Evolutionary conservation across 108 stramenopile genomes (phyloP).

Genomic region (Fragilaria crotonensis): DNA sequence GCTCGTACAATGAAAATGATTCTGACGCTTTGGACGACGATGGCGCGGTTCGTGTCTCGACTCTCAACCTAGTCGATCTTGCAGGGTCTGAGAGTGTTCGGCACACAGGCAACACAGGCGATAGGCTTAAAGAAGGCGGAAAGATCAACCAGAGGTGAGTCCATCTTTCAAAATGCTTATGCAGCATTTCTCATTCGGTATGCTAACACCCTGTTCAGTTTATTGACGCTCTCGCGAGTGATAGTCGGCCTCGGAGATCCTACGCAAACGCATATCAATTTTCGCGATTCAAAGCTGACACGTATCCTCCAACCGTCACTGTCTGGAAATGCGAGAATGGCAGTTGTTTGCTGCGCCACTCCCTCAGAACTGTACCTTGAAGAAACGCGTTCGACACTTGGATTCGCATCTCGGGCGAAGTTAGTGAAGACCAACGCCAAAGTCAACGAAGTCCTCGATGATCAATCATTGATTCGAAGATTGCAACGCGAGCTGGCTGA

Average conservation of each 20-base stretch:
- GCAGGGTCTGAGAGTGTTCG: conserved; percentile 91
- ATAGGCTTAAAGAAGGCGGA: conserved; percentile 96
- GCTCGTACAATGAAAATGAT: conserved; percentile 7
- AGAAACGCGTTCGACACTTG: conserved; percentile 95
- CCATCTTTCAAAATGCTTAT: no score
- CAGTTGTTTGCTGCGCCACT: conserved; percentile 85
- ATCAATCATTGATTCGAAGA: conserved; percentile 55
- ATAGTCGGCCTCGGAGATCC: conserved; percentile 94
- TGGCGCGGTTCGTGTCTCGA: conserved; percentile 72
- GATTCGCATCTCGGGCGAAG: conserved; percentile 98
- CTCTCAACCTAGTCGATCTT: conserved; percentile 85
- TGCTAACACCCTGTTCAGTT: conserved; percentile 27
- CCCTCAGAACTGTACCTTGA: conserved; percentile 98
- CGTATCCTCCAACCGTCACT: conserved; percentile 96
- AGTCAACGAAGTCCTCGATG: conserved; percentile 92
- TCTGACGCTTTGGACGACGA: conserved; percentile 23
- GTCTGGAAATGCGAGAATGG: conserved; percentile 77
- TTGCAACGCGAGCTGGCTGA: conserved; percentile 92
- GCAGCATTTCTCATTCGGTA: neutral
- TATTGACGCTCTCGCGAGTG: conserved; percentile 96
- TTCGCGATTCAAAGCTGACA: conserved; percentile 98
- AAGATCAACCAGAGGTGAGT: conserved; percentile 91
- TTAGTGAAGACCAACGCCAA: conserved; percentile 99
- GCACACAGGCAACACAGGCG: conserved; percentile 90
- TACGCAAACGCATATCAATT: conserved; percentile 93